Conservation (phyloP, 306 rosid species). For the Casuarina cunninghamiana region DNA sequence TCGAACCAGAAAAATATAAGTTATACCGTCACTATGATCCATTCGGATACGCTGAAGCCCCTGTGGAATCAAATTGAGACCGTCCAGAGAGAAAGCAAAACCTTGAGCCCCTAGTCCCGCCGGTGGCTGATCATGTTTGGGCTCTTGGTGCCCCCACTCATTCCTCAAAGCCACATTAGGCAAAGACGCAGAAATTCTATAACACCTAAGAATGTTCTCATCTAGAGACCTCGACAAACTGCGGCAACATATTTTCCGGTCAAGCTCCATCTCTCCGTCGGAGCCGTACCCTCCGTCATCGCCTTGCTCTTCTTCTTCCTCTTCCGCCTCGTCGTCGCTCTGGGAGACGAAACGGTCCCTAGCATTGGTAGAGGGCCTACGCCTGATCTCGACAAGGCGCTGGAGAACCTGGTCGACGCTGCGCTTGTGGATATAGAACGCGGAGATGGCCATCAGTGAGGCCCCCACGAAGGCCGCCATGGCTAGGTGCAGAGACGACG, state of each 20-base stretch:
- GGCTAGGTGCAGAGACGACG: slow-evolving; percentile 59
- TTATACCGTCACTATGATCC: slow-evolving; percentile 41
- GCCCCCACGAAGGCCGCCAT: slow-evolving; percentile 80
- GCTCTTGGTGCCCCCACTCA: slow-evolving; percentile 41
- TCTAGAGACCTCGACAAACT: slow-evolving; percentile 42
- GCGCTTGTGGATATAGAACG: slow-evolving; percentile 82
- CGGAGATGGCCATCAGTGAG: slow-evolving; percentile 75
- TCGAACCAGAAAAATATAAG: not conserved
- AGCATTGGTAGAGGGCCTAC: slow-evolving; percentile 16
- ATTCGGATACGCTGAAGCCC: slow-evolving; percentile 59
- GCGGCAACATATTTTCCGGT: slow-evolving; percentile 26
- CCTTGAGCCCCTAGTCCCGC: slow-evolving; percentile 25
- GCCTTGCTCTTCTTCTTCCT: slow-evolving; percentile 5
- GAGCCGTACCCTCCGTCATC: slow-evolving; percentile 28
- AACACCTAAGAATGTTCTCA: slow-evolving; percentile 37
- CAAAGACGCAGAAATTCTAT: slow-evolving; percentile 57
- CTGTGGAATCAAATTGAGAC: slow-evolving; percentile 41
- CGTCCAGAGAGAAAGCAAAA: slow-evolving; percentile 53
- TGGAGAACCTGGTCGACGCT: slow-evolving; percentile 71
- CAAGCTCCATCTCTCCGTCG: slow-evolving; percentile 27
- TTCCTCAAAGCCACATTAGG: slow-evolving; percentile 52
- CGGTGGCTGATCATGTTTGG: slow-evolving; percentile 16
- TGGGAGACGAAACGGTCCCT: not conserved
- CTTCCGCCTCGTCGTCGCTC: not conserved
- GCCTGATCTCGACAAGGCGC: slow-evolving; percentile 66